Base-by-base conservation (phyloP, 2,329 filamentous ascomycete genomes). In the Monilinia fructicola region DNA sequence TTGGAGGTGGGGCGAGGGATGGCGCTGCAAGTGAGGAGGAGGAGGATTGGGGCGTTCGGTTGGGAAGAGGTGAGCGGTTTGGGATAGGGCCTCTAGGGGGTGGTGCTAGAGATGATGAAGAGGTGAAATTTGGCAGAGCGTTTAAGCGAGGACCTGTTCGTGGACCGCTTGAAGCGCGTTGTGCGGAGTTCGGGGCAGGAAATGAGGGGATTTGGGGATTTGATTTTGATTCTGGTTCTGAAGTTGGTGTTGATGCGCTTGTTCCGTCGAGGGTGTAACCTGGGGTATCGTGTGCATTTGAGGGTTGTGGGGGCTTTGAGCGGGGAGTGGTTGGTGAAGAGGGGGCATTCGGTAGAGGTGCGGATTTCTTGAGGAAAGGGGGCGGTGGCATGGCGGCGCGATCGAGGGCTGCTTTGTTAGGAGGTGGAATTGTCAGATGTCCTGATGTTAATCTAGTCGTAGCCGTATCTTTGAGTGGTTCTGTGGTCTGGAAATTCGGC, bases 271-370 rank as follows among this genome's bases (percentile, higher is more conserved):
- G 56, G 14, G 61, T 71, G 52, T 73, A 70, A 28, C 65, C 64
- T 3, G 71, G 72, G 50, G 69, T 67, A 16, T 59, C 55, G 16
- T 73, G 59, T 28, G 69, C 52, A 21, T 11, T 42, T 6, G 60
- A 64, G 21, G 68, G 38, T 7, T 38, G 50, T n/a, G 64, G 35
- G 3, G 69, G 35, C 10, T 28, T 54, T 26, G 84, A 83, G 72
- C 82, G 86, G 12, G 85, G 84, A 0, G 85, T 86, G 0, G 80
- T 81, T 66, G 84, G 81, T 56, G 75, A 31, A 72, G 82, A 86
- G 12, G 85, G 84, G 0, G 85, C 86, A 0, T 81, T 81, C 66
- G 84, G 81, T 56, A 75, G 28, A 6, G 4, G 50, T 66, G 74
- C 52, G 68, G 73, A 68, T 74, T 72, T 71, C 70, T 71, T 66